Base-by-base conservation (phyloP, 2,329 filamentous ascomycete genomes). In the Fusarium aywerte region DNA sequence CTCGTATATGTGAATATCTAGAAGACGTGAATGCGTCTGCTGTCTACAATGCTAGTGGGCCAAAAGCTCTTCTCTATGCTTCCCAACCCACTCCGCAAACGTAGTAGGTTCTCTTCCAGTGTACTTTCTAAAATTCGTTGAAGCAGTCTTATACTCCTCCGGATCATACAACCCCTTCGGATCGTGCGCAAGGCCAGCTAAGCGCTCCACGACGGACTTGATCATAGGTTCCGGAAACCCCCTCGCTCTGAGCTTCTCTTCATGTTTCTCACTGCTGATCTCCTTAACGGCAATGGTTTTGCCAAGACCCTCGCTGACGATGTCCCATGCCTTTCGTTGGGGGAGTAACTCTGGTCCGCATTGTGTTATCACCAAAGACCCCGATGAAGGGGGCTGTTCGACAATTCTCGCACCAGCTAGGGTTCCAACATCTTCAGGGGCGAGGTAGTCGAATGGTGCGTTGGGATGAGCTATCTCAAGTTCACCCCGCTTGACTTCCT, bases 361-460 rank as follows among this genome's bases (percentile, higher is more conserved):
- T n/a, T 62, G 55, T 0, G 36, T 32, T 9, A 67, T 40, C 3
- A 66, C 12, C 0, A 48, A 10, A 2, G 53, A 36, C 0, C 7
- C 10, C 1, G 44, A n/a, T 0, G 44, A 16, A 2, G 58, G 44
- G 0, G 12, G 5, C 1, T 20, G 16, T 2, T 57, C 44, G 3
- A 20, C 29, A 0, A 66, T 32, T n/a, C 27, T 27, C 3, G 50
- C 45, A 3, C 62, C 62, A 11, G 59, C 38, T 4, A 66, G 44
- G 3, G 18, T 21, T 0, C 56, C 62, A 5, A 66, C 38, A 4
- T 66, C 62, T 7, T 66, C 62, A 7, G 62, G 62, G 1, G 62
- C 62, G 4, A 66, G 45, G 13, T 66, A 66, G 6, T 66, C 62
- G 11, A 54, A 60, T 0, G 43, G 25, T 8, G 62, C 45, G 1